phyloP scores from a whole-genome alignment of 2,329 filamentous ascomycete species.

The Fonsecaea pedrosoi region DNA sequence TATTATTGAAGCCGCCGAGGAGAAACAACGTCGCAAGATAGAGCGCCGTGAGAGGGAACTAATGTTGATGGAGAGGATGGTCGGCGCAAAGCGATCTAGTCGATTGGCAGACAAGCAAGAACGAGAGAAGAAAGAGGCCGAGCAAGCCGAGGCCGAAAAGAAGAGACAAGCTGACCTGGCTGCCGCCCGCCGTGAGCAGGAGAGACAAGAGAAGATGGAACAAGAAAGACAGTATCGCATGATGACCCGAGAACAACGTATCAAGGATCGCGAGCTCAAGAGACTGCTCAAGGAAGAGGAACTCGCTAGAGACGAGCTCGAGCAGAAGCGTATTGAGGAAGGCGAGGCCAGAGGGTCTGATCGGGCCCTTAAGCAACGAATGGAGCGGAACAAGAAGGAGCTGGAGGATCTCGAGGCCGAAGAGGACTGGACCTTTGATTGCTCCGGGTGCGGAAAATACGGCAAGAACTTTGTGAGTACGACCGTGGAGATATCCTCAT shows the following conservation, averaged over 20 bases:
- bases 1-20: slow-evolving; percentile 77
- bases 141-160: slow-evolving; percentile 72
- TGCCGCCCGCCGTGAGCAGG: slow-evolving; percentile 65
- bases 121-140: slow-evolving; percentile 75
- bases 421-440: slow-evolving; percentile 93
- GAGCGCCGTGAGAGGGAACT: slow-evolving; percentile 81
- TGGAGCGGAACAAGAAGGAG: slow-evolving; percentile 78
- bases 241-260: slow-evolving; percentile 81
- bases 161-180: slow-evolving; percentile 69
- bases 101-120: slow-evolving; percentile 83
- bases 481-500: slow-evolving; percentile 3
- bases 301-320: slow-evolving; percentile 77
- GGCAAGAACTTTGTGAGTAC: slow-evolving; percentile 73
- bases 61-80: slow-evolving; percentile 81
- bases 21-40: slow-evolving; percentile 72
- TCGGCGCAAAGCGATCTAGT: slow-evolving; percentile 92
- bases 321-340: slow-evolving; percentile 66
- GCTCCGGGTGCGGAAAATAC: slow-evolving; percentile 82
- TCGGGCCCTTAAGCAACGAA: slow-evolving; percentile 79
- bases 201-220: slow-evolving; percentile 68
- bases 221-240: slow-evolving; percentile 79
- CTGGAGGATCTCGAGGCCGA: slow-evolving; percentile 76
- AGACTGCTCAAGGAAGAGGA: slow-evolving; percentile 86
- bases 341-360: slow-evolving; percentile 72
- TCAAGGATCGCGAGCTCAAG: slow-evolving; percentile 83